Evolutionary conservation across 306 rosid genomes (phyloP), one percentile per base, ranked within the genome.

Genomic region (Vigna unguiculata): DNA sequence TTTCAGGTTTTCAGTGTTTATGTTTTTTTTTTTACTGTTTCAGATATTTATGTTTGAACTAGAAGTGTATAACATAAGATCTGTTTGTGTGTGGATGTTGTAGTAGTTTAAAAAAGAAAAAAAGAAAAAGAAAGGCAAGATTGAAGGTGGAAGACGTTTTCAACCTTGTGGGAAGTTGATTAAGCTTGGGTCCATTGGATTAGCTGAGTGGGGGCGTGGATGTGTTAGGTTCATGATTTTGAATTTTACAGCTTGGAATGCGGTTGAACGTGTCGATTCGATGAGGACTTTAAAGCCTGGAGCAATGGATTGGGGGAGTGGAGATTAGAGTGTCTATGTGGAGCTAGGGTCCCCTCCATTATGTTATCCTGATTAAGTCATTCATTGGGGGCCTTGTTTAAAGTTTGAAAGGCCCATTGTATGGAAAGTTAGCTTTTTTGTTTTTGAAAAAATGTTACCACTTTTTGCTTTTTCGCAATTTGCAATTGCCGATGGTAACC

Each of bases 261-360:
- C 65, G 62, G 59, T 85, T 85, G 70, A 73, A 80, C 78, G 61
- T 83, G 87, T 83, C 88, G 19, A 78, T 86, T 83, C 82, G 16
- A 74, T 80, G 76, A 69, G 36, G 69, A 72, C 87, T 75, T 74
- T 84, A 67, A 55, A 84, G 81, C 40, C 69, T 82, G 79, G 82
- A 86, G 85, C 71, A 77, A 87, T 52, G 61, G 49, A 74, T 83
- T 32, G 16, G 7, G 45, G 6, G 69, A 34, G 8, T 45, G 60
- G 63, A 69, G 55, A 76, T 67, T 45, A 54, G 68, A 60, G 64
- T 73, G 84, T 81, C 72, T 78, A 83, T 85, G 84, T 83, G 78
- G 70, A 79, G 61, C 67, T 51, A 82, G 80, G 95, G 93, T 86
- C 94, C 97, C 96, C 89, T 85, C 96, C 88, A 83, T 83, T 55